Evolutionary conservation across 208 protist species (phyloP), one percentile per base, ranked within the genome.

Genomic region (Trypanosoma brucei): DNA sequence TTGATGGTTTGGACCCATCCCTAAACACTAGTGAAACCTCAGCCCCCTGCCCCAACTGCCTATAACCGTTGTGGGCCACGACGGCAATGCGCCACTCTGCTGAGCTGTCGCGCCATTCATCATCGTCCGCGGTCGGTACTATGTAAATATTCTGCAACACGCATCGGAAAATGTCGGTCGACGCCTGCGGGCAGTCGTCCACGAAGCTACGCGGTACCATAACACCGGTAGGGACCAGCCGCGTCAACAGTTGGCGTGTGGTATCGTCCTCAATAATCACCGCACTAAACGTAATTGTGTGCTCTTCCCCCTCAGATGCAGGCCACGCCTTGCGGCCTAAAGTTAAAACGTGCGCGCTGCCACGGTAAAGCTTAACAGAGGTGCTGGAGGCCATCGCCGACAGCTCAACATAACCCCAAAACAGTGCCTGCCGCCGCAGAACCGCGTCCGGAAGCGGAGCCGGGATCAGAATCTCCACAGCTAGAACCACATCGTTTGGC

Each of bases 11-110:
- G 8, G 8, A 6, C 6, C 55, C 58, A 2, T 64, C 58, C 52
- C 70, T 55, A 9, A 83, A 78, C 14, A 65, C 55, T 39, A 95
- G 63, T 33, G 82, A 65, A 42, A 88, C 83, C 65, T 95, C 88
- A 37, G 69, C 70, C 22, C 88, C 88, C 31, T 83, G 71, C 11
- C 88, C 79, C 3, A 95, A 76, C 72, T 92, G 88, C 56, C 83
- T 84, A 64, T 90, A 90, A 33, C 88, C 88, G 56, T 95, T 95
- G 75, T 95, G 88, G 11, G 83, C 83, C 7, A 95, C 83, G 22
- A 79, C 88, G 0, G 88, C 88, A 22, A 95, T 74, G 30, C 83
- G 76, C 86, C 88, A 94, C 58, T 89, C 81, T 9, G 78, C 72
- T 8, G 72, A 56, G 1, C 54, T 61, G 66, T 88, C 75, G 3